These are phyloP conservation scores for Ogataea minuta DNA, from an alignment of 805 yeast genomes.

Conservation along the genomic window DNA sequence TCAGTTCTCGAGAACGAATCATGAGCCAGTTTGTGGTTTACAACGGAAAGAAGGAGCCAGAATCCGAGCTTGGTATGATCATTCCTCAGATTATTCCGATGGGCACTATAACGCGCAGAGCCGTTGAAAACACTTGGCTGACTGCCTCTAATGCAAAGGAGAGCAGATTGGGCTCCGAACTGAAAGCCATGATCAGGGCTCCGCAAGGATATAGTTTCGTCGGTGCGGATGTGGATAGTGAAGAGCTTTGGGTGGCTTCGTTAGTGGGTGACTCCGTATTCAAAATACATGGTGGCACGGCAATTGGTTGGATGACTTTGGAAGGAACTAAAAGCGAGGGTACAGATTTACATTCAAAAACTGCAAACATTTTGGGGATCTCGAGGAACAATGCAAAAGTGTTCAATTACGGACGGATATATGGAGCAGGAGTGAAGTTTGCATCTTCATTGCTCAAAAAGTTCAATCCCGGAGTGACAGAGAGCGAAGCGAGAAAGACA, in stretches of 20 bases:
- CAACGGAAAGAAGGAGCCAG: slow-evolving; percentile 27
- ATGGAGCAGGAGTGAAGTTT: slow-evolving; percentile 94
- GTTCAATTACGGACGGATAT: slow-evolving; percentile 94
- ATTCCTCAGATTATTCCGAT: slow-evolving; percentile 82
- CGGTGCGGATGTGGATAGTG: slow-evolving; percentile 99
- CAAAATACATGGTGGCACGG: slow-evolving; percentile 90
- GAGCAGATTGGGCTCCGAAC: slow-evolving; percentile 85
- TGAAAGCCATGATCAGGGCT: slow-evolving; percentile 81
- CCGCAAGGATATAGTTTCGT: slow-evolving; percentile 89
- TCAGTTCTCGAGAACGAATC: slow-evolving; percentile 83
- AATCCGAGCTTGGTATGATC: slow-evolving; percentile 58
- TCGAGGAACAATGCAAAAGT: slow-evolving; percentile 90
- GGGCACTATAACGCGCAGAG: slow-evolving; percentile 97
- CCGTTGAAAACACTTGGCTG: slow-evolving; percentile 96
- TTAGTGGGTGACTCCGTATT: slow-evolving; percentile 89
- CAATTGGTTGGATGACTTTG: slow-evolving; percentile 98
- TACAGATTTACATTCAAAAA: slow-evolving; percentile 92
- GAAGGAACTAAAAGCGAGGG: slow-evolving; percentile 92
- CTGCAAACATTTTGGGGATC: slow-evolving; percentile 86
- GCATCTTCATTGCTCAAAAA: slow-evolving; percentile 82
- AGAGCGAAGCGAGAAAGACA: slow-evolving; percentile 58
- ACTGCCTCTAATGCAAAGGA: slow-evolving; percentile 94
- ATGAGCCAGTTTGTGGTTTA: slow-evolving; percentile 82
- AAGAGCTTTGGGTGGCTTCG: slow-evolving; percentile 97
- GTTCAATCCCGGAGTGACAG: slow-evolving; percentile 70